Conservation (phyloP, 805 yeast species). For the Diddensiella caesifluorescens region DNA sequence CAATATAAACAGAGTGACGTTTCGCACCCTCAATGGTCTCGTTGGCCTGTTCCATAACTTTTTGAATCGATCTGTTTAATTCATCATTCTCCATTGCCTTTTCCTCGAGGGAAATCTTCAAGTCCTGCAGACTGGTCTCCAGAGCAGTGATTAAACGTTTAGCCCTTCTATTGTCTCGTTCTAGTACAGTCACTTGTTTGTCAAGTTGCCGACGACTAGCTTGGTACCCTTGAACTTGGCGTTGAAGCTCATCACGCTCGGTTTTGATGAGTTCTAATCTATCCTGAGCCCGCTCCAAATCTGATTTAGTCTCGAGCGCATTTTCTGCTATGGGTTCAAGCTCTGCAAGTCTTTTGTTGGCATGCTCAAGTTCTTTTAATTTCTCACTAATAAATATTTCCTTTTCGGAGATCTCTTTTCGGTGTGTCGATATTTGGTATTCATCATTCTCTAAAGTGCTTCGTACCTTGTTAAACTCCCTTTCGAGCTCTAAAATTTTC, state of each 20-base stretch:
- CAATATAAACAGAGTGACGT: conserved; percentile 19
- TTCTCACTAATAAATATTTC: conserved; percentile 5
- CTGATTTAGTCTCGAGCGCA: conserved; percentile 10
- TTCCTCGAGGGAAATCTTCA: conserved; percentile 33
- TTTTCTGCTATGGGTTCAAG: conserved; percentile 6
- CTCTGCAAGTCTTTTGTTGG: conserved; percentile 9
- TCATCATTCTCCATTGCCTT: conserved; percentile 34
- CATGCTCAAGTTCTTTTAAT: conserved; percentile 1
- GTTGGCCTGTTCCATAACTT: conserved; percentile 28
- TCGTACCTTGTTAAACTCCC: not conserved
- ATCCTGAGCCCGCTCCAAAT: conserved; percentile 14
- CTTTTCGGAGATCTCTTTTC: conserved; percentile 9
- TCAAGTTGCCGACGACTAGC: conserved; percentile 25
- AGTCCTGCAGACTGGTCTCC: conserved; percentile 29
- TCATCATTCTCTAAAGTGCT: conserved; percentile 11
- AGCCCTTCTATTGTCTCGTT: conserved; percentile 24
- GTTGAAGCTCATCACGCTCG: conserved; percentile 27
- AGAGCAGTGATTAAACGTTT: conserved; percentile 23
- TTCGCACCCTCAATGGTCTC: conserved; percentile 27
- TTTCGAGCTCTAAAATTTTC: conserved; percentile 11
- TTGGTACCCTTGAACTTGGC: conserved; percentile 30
- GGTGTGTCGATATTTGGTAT: conserved; percentile 2
- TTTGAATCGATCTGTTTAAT: conserved; percentile 25
- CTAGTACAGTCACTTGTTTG: conserved; percentile 20
- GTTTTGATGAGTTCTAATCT: conserved; percentile 22